Base-by-base conservation (phyloP, 257 asterid species). In the Thymus quinquecostatus region DNA sequence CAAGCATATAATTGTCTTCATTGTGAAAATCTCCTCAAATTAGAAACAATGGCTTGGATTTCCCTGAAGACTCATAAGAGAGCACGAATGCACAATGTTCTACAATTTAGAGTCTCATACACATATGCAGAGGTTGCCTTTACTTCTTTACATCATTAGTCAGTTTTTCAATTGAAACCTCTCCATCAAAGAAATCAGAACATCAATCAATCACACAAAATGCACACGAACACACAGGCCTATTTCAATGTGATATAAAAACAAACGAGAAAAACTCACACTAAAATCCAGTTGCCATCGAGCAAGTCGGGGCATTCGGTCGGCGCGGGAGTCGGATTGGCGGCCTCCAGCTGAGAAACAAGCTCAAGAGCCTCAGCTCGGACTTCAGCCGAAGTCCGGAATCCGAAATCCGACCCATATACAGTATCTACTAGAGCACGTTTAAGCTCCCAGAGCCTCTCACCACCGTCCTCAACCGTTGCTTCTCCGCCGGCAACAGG, bases 321-420 rank as follows among this genome's bases (percentile, higher is more conserved):
- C 1, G 99, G 99, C 1, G 93, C 90, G 8, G 89, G 84, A 50
- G 92, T 89, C 2, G 98, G 99, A 82, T 95, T 92, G 10, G 83
- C 76, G 5, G 94, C 96, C 83, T 95, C 99, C 88, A 95, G 80
- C 76, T 87, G 98, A 33, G 88, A 74, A 73, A 95, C 87, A 61
- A 95, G 86, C 82, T 95, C 96, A 47, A 88, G 80, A 5, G 87
- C 88, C 83, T 95, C 99, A 1, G 98, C 99, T 70, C 97, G 88
- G 11, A 87, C 76, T 72, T 95, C 96, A 0, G 93, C 13, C 0
- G 98, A 92, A 0, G 96, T 88, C 71, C 93, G 87, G 64, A 84
- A 88, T 54, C 99, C 99, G 0, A 90, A 80, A 70, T 88, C 92
- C 58, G 96, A 79, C 57, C 94, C 96, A 63, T 83, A 88, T 64